phyloP scores from a whole-genome alignment of 345 rosid species.

The Eucalyptus regnans region DNA sequence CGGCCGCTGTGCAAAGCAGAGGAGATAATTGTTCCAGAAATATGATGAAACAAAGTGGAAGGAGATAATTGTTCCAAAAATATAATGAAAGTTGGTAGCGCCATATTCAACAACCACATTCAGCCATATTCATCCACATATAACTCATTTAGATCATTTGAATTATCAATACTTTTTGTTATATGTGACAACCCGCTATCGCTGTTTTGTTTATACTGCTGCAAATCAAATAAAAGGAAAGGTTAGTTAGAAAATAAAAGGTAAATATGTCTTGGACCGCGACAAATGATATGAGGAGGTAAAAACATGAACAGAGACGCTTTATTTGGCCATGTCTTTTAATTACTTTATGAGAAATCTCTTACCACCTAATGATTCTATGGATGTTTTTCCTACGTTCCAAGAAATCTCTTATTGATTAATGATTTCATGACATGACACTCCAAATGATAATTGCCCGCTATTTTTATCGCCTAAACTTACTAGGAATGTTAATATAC shows the following conservation, averaged over 20 bases:
- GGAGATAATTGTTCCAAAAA: too few species aligned
- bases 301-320: too few species aligned
- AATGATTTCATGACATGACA: too few species aligned
- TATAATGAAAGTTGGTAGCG: too few species aligned
- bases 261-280: not conserved
- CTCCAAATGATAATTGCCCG: not conserved
- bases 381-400: too few species aligned
- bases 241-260: not conserved
- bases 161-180: too few species aligned
- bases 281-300: not conserved
- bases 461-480: not conserved
- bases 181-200: not conserved
- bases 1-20: not conserved
- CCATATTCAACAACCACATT: too few species aligned
- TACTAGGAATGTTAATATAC: too few species aligned
- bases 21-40: not conserved
- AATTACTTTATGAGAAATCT: too few species aligned
- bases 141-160: not conserved
- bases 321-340: too few species aligned
- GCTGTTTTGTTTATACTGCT: not conserved
- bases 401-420: too few species aligned
- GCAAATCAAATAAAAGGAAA: not conserved
- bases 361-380: too few species aligned
- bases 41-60: not conserved
- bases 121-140: not conserved